phyloP scores from a whole-genome alignment of 768 basidiomycete genomes.

The Agrocybe praecox region DNA sequence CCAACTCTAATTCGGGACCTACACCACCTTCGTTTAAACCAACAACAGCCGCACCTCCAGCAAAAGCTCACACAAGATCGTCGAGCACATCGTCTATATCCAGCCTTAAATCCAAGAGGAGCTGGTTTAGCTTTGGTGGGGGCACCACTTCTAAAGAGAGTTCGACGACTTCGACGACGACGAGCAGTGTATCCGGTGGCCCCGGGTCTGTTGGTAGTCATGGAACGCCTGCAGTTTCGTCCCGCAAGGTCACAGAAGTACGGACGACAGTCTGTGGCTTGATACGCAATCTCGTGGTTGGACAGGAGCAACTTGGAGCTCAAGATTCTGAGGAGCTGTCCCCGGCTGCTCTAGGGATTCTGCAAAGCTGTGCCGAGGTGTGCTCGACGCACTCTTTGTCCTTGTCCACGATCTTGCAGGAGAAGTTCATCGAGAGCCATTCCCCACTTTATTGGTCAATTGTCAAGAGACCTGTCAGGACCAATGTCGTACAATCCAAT shows the following conservation, averaged over 20 bases:
- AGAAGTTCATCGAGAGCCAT: conserved; percentile 65
- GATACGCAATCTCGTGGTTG: conserved; percentile 51
- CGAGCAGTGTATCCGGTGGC: not conserved
- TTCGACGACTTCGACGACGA: not conserved
- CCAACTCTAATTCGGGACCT: not conserved
- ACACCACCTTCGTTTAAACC: conserved; percentile 1
- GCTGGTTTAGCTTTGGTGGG: conserved; percentile 34
- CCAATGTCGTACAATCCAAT: not conserved
- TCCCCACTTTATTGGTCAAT: conserved; percentile 78
- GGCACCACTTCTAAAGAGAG: conserved; percentile 16
- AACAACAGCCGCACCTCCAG: not conserved
- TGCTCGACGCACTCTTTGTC: conserved; percentile 53
- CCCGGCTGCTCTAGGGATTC: conserved; percentile 42
- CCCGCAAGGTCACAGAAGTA: conserved; percentile 46
- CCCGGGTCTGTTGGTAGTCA: not conserved
- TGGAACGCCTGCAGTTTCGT: conserved; percentile 21
- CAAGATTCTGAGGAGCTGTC: conserved; percentile 21
- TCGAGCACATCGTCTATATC: conserved; percentile 16
- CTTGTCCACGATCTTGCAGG: conserved; percentile 61
- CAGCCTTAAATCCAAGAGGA: conserved; percentile 23
- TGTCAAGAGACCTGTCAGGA: conserved; percentile 48
- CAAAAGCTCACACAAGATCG: conserved; percentile 14
- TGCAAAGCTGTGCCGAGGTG: conserved; percentile 66
- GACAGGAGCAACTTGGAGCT: conserved; percentile 32
- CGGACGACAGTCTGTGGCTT: conserved; percentile 53